These are phyloP conservation scores for Delphinella strobiligena DNA, from an alignment of 2,329 filamentous ascomycete species.

Conservation along the genomic window DNA sequence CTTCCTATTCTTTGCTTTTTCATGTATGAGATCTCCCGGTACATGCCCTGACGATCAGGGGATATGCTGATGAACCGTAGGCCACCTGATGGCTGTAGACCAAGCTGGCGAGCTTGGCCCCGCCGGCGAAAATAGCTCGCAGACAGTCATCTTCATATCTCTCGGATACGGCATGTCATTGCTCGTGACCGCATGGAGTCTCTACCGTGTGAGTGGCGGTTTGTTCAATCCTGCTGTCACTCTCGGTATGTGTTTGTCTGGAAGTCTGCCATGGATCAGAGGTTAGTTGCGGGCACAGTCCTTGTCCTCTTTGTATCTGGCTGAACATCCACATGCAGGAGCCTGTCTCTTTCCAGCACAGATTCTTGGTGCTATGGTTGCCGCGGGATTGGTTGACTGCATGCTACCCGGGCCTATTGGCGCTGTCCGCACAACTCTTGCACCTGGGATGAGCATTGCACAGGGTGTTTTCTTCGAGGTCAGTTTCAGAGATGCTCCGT, in stretches of 20 bases:
- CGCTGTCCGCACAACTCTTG: conserved; percentile 18
- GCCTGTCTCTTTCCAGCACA: conserved; percentile 18
- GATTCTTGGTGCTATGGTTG: conserved; percentile 18
- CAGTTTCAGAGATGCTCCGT: too few species aligned
- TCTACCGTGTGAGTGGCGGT: conserved; percentile 20
- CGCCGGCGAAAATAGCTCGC: conserved; percentile 11
- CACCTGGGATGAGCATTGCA: conserved; percentile 14
- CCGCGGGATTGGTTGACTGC: conserved; percentile 17
- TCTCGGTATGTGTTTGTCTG: conserved; percentile 18
- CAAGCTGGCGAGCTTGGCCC: conserved; percentile 12
- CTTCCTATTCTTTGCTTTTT: conserved; percentile 23
- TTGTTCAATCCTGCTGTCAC: conserved; percentile 18
- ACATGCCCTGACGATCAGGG: too few species aligned
- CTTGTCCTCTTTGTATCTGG: neutral
- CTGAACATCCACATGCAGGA: neutral
- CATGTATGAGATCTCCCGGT: conserved; percentile 3
- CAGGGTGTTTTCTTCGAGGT: conserved; percentile 23
- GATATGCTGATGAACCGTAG: neutral
- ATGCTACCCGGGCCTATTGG: conserved; percentile 20
- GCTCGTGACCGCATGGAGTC: conserved; percentile 18
- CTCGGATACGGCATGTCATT: conserved; percentile 20
- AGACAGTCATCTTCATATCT: conserved; percentile 19
- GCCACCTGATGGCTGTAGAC: conserved; percentile 16
- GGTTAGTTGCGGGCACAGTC: conserved; percentile 6
- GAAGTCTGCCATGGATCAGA: conserved; percentile 15